Conservation (phyloP, 768 basidiomycete genomes). For the Russula sp. region DNA sequence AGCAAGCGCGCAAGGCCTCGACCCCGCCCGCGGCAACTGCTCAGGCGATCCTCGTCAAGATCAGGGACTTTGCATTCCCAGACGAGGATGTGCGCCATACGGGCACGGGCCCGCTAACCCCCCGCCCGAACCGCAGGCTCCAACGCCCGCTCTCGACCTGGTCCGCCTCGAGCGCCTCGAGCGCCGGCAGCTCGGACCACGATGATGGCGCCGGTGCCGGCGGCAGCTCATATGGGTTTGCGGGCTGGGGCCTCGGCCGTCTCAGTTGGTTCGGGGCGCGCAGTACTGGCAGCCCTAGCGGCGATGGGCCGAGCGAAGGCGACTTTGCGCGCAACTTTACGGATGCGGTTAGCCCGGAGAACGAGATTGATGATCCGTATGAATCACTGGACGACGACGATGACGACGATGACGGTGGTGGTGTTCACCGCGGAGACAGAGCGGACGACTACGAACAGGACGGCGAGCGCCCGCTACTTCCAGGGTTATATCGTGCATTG, state of each 20-base stretch:
- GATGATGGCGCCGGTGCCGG: conserved; percentile 27
- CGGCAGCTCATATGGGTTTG: conserved; percentile 30
- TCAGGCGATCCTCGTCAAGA: conserved; percentile 33
- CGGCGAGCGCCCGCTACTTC: conserved; percentile 40
- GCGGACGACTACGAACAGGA: conserved; percentile 29
- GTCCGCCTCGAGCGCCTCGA: conserved; percentile 28
- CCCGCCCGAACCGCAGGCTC: conserved; percentile 34
- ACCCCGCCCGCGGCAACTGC: conserved; percentile 6
- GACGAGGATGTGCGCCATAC: conserved; percentile 39
- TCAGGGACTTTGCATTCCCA: conserved; percentile 47
- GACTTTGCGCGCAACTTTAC: conserved; percentile 48
- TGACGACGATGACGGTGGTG: conserved; percentile 26
- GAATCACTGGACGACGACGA: conserved; percentile 26
- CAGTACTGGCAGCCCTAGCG: conserved; percentile 22
- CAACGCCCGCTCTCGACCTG: conserved; percentile 27
- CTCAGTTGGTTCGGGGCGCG: conserved; percentile 38
- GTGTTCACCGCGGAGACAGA: conserved; percentile 9
- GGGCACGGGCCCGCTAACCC: conserved; percentile 38
- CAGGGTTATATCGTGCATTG: conserved; percentile 71
- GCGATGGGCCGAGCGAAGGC: conserved; percentile 32
- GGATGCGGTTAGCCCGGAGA: conserved; percentile 28
- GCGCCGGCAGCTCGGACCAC: conserved; percentile 25
- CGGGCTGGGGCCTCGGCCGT: conserved; percentile 40
- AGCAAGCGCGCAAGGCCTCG: neutral
- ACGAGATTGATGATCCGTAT: conserved; percentile 26